A percentile compares a stretch with the other conserved stretches of the same genome.
phyloP scores from a whole-genome alignment of 768 basidiomycete genomes.

The Rhizopogon salebrosus region DNA sequence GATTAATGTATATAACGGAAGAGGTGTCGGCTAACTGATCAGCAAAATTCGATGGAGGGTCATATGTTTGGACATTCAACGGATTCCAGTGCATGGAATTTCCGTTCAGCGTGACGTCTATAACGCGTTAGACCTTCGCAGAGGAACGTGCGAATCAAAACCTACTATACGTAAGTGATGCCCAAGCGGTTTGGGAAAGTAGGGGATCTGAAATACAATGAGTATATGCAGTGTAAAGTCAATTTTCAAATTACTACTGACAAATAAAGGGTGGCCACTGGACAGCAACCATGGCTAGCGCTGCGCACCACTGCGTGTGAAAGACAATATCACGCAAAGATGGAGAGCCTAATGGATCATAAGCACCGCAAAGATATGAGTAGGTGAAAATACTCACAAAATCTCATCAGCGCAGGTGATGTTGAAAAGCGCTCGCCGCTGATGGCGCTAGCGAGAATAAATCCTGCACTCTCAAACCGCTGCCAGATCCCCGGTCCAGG shows the following conservation, averaged over 20 bases:
- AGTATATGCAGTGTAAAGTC: background rate
- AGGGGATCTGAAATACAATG: conserved; percentile 68
- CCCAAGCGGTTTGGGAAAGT: conserved; percentile 84
- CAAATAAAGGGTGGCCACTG: conserved; percentile 93
- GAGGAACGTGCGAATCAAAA: conserved; percentile 7
- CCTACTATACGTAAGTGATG: conserved; percentile 72
- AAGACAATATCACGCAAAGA: conserved; percentile 89
- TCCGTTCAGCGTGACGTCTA: conserved; percentile 72
- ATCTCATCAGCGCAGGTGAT: conserved; percentile 82
- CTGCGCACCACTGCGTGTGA: conserved; percentile 90
- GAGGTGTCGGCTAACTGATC: conserved; percentile 64
- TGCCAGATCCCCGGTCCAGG: conserved; percentile 61
- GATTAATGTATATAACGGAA: conserved; percentile 77
- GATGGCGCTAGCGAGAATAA: conserved; percentile 87
- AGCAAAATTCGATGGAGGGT: conserved; percentile 65
- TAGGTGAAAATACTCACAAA: conserved; percentile 51
- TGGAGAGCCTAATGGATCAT: conserved; percentile 64
- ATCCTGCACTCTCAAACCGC: conserved; percentile 77
- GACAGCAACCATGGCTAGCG: conserved; percentile 89
- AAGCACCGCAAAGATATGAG: conserved; percentile 11
- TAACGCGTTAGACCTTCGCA: conserved; percentile 3
- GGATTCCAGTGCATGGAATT: conserved; percentile 63
- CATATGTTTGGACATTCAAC: conserved; percentile 47
- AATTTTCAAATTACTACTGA: conserved; percentile 33
- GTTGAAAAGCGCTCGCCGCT: conserved; percentile 86